Percentiles rank a stretch among this genome's conserved stretches.
Conservation (phyloP, 2,329 filamentous ascomycete species). For the Herpomyces periplanetae region DNA sequence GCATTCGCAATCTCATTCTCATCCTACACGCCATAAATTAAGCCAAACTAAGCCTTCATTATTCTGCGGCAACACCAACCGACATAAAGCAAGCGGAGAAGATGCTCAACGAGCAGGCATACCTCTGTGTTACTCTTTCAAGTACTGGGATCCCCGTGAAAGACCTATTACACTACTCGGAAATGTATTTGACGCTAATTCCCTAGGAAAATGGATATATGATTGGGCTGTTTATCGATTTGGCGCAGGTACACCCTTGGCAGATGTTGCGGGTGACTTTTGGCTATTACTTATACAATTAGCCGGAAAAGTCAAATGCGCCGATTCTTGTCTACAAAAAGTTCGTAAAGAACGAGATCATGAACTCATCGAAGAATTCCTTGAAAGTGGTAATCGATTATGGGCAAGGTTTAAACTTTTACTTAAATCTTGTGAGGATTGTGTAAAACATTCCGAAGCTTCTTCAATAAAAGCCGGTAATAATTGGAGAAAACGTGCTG, state of each 20-base stretch:
- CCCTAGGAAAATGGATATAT: constrained; percentile 93
- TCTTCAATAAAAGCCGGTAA: constrained; percentile 78
- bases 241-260: constrained; percentile 38
- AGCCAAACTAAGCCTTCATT: background rate
- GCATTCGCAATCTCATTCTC: no score
- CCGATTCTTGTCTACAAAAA: constrained; percentile 30
- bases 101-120: constrained; percentile 24
- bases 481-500: constrained; percentile 34
- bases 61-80: constrained; percentile 6
- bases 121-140: constrained; percentile 58
- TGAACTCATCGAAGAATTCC: constrained; percentile 59
- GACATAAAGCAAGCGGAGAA: constrained; percentile 19
- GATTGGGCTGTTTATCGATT: constrained; percentile 91
- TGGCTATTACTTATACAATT: constrained; percentile 85
- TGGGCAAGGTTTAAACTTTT: constrained; percentile 50
- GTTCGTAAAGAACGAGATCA: constrained; percentile 31
- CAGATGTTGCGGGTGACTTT: constrained; percentile 66
- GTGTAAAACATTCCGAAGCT: constrained; percentile 78
- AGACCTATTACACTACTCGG: constrained; percentile 73
- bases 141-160: constrained; percentile 91
- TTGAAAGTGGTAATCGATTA: constrained; percentile 50
- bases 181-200: constrained; percentile 89
- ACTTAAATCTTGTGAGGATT: constrained; percentile 61
- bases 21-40: no score
- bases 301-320: constrained; percentile 64